Evolutionary conservation across 768 basidiomycete genomes (phyloP), one percentile per base, ranked within the genome.

Genomic region (Hericium rajendrae): DNA sequence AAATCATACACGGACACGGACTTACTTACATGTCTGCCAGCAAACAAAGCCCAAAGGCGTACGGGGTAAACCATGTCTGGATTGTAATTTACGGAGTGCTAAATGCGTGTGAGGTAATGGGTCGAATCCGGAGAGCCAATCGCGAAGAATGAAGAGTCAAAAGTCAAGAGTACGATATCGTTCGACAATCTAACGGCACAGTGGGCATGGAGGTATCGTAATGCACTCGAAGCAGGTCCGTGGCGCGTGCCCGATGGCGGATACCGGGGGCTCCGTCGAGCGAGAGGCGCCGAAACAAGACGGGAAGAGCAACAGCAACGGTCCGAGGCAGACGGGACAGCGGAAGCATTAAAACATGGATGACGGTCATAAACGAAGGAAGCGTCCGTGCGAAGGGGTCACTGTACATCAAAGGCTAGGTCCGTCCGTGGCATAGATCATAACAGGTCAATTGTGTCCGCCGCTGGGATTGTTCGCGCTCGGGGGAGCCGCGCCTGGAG

Each of bases 401-500:
- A 46, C 43, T 46, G 43, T 46, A 46, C 39, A 24, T 49, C 48
- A 49, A 56, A 48, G 22, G 32, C 49, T 38, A 15, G 40, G 24
- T 2, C 24, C 37, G 24, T 2, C 24, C 37, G 10, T 40, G 20
- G 32, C 26, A 40, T 22, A 46, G 43, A 46, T 46, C 43, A 18
- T 46, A 6, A 46, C 1, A n/a, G 43, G n/a, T 57, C 43, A 56
- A 57, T 15, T 53, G 5, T 15, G 6, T 39, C 59, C 58, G 50
- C 55, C 57, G 41, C 1, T 38, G 6, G 43, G 18, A 24, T n/a
- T 65, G 64, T 32, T 32, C 22, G 63, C 54, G 20, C 60, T 65
- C 5, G 68, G 68, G 1, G 85, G 73, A 28, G 87, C 88, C 26
- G 88, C 88, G 48, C 89, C 88, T 4, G 89, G 86, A 2, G 89